phyloP scores from a whole-genome alignment of 2,329 filamentous ascomycete species.

The Aspergillus viridinutans region DNA sequence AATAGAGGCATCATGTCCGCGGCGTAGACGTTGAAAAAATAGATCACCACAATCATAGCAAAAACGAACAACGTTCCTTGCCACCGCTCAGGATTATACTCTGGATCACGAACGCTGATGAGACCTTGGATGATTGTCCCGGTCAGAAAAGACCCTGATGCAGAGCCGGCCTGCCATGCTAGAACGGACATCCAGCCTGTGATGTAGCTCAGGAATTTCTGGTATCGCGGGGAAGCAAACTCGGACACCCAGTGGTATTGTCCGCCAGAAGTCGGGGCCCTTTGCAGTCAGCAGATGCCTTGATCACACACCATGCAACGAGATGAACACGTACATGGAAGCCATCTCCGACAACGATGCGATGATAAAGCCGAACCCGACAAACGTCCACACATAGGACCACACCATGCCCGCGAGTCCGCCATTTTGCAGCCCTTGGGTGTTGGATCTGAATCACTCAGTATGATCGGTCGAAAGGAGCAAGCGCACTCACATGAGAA shows the following conservation, averaged over 20 bases:
- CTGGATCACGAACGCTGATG: slow-evolving; percentile 39
- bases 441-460: slow-evolving; percentile 15
- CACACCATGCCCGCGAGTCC: slow-evolving; percentile 26
- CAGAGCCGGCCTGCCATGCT: slow-evolving; percentile 49
- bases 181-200: slow-evolving; percentile 50
- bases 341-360: slow-evolving; percentile 61
- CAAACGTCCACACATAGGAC: slow-evolving; percentile 46
- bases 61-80: slow-evolving; percentile 49
- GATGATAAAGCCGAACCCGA: slow-evolving; percentile 64
- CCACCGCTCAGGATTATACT: slow-evolving; percentile 43
- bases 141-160: slow-evolving; percentile 46
- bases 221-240: slow-evolving; percentile 46
- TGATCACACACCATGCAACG: too few species aligned
- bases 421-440: slow-evolving; percentile 21
- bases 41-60: slow-evolving; percentile 42
- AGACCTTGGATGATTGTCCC: slow-evolving; percentile 47
- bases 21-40: slow-evolving; percentile 39
- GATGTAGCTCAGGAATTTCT: slow-evolving; percentile 54
- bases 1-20: slow-evolving; percentile 32
- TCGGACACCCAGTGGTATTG: slow-evolving; percentile 59
- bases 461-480: background rate
- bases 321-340: slow-evolving; percentile 26
- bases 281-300: slow-evolving; percentile 9
- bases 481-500: slow-evolving; percentile 24
- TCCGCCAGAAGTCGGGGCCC: slow-evolving; percentile 54